Conservation (phyloP, 2,329 filamentous ascomycete genomes). For the Trichophaea hybrida region DNA sequence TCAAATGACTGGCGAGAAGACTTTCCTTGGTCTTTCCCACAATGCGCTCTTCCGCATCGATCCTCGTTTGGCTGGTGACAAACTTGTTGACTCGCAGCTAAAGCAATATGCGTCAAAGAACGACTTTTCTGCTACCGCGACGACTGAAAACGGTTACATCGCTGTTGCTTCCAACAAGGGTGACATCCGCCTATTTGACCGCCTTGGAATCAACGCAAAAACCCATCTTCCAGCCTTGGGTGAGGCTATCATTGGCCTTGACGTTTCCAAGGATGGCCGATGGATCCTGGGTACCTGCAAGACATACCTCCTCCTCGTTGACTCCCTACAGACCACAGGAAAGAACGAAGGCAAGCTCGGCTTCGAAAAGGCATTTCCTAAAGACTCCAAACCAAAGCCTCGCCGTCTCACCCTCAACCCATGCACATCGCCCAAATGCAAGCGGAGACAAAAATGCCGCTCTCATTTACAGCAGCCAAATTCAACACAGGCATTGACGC, state of each 20-base stretch:
- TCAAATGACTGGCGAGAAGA: constrained; percentile 90
- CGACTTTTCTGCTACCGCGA: constrained; percentile 86
- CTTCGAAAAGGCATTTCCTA: constrained; percentile 84
- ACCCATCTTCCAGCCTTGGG: constrained; percentile 91
- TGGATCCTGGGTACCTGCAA: constrained; percentile 91
- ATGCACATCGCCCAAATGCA: constrained; percentile 94
- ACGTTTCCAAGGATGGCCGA: constrained; percentile 86
- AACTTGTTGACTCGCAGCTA: constrained; percentile 80
- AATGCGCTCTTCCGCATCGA: constrained; percentile 92
- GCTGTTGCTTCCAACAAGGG: constrained; percentile 96
- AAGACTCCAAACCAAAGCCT: constrained; percentile 85
- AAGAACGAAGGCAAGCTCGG: constrained; percentile 98
- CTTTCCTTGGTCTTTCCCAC: constrained; percentile 81
- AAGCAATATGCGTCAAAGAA: constrained; percentile 98
- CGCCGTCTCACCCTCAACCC: constrained; percentile 72
- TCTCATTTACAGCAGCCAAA: constrained; percentile 78
- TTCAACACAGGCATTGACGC: constrained; percentile 80
- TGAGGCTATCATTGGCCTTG: constrained; percentile 85
- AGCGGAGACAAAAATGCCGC: constrained; percentile 76
- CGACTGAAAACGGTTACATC: constrained; percentile 91
- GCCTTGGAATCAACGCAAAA: constrained; percentile 92
- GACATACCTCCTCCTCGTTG: constrained; percentile 88
- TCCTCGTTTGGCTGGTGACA: constrained; percentile 75
- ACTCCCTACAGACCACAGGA: constrained; percentile 75
- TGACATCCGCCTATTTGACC: constrained; percentile 91